Evolutionary conservation across 2,329 filamentous ascomycete species (phyloP).

Genomic region (Hymenoscyphus linearis): DNA sequence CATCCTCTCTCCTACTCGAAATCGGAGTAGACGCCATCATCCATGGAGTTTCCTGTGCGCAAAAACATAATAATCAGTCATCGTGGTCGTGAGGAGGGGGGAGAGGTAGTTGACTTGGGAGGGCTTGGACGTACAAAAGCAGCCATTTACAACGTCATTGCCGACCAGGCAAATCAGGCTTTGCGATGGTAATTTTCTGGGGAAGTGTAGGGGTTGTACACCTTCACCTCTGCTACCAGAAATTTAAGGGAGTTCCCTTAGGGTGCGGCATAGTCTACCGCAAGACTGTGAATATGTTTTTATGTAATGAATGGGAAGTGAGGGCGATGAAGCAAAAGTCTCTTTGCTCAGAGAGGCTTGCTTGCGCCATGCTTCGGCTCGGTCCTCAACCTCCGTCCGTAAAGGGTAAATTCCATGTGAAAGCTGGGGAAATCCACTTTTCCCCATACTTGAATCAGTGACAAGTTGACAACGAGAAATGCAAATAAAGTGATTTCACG

Average conservation of each 20-base stretch:
- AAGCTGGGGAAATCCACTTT: neutral
- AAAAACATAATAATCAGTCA: conserved; percentile 10
- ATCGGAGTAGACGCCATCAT: conserved; percentile 32
- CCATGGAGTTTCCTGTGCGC: conserved; percentile 33
- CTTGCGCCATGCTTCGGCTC: neutral
- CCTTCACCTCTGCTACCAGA: neutral
- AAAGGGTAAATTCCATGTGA: neutral
- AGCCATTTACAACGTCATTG: conserved; percentile 34
- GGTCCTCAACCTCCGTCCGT: neutral
- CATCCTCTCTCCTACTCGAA: conserved; percentile 26
- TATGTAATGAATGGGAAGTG: neutral
- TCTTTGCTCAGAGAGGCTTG: neutral
- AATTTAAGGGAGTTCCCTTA: neutral
- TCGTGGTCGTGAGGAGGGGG: neutral
- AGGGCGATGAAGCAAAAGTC: neutral
- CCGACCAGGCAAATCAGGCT: conserved; percentile 18
- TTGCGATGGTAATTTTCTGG: neutral
- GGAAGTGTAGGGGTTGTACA: neutral
- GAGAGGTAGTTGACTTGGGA: conserved; percentile 1
- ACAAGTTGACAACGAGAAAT: too few relatives aligned
- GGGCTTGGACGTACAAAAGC: conserved; percentile 29
- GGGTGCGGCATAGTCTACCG: neutral
- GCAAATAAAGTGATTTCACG: too few relatives aligned
- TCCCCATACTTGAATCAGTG: neutral
- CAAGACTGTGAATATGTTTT: neutral